Evolutionary conservation across 2,329 filamentous ascomycete species (phyloP).

Genomic region (Acephala macrosclerotiorum): DNA sequence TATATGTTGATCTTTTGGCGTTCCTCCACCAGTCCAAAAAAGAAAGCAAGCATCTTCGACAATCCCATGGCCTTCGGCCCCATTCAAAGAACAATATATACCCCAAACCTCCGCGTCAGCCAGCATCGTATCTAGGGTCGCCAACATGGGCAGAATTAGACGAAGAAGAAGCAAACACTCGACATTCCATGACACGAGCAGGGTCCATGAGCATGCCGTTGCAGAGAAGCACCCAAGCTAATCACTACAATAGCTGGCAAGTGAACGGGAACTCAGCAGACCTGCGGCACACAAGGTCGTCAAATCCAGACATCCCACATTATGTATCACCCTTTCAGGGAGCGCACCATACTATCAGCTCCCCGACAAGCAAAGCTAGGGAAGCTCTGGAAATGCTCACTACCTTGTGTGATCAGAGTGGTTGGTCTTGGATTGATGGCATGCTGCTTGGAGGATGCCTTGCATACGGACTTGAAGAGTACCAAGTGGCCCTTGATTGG

Average conservation of each 20-base stretch:
- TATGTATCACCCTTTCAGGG: constrained; percentile 39
- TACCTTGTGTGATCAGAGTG: constrained; percentile 78
- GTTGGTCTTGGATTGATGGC: constrained; percentile 91
- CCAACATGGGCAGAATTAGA: constrained; percentile 31
- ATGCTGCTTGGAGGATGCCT: constrained; percentile 91
- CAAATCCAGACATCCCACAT: constrained; percentile 37
- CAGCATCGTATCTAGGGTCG: constrained; percentile 35
- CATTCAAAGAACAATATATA: constrained; percentile 61
- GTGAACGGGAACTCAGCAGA: constrained; percentile 21
- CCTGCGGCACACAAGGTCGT: constrained; percentile 23
- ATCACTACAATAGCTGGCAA: constrained; percentile 17
- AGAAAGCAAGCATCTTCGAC: constrained; percentile 48
- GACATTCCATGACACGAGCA: constrained; percentile 7
- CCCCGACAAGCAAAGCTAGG: constrained; percentile 55
- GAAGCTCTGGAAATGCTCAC: constrained; percentile 76
- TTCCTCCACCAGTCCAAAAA: constrained; percentile 68
- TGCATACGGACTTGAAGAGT: constrained; percentile 87
- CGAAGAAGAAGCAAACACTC: constrained; percentile 14
- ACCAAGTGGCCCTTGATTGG: constrained; percentile 78
- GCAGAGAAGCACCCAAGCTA: neutral
- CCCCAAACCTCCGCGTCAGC: constrained; percentile 53
- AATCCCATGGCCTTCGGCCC: constrained; percentile 43
- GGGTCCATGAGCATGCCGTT: constrained; percentile 7
- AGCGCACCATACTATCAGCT: constrained; percentile 24
- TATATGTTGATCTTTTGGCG: constrained; percentile 74